Base-by-base conservation (phyloP, 2,329 filamentous ascomycete genomes). In the Cladosporium sp. region DNA sequence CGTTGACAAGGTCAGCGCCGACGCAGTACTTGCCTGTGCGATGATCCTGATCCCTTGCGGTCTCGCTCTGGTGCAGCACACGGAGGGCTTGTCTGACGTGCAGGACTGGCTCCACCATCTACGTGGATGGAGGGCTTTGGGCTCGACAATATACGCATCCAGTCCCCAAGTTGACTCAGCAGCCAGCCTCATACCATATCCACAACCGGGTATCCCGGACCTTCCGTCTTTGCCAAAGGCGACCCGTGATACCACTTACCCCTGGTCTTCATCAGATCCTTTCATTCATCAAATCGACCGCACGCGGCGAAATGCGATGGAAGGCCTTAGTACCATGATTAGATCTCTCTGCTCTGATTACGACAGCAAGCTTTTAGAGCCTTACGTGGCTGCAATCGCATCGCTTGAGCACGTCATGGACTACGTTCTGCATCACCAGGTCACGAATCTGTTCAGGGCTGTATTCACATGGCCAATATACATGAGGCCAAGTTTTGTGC, bases 391-490 rank as follows among this genome's bases (percentile, higher is more conserved):
- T 20, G 41, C 41, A 13, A 22, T 43, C 27, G 20, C n/a, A 4
- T 17, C 41, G 15, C 41, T 43, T 17, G 29, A 34, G 5, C 18
- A 22, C 12, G 29, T 34, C 15, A 17, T 43, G 41, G 29, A 43
- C 29, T 43, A 43, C 41, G 32, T 22, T 19, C 29, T 34, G 18
- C 15, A 17, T 2, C 32, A 34, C 18, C 15, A n/a, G 5, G 29
- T 43, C 27, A 2, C n/a, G 11, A 53, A 38, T 18, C 41, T 53
- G 11, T 44, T 53, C 38, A 34, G 51, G 8, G 38, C 51, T n/a
- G 12, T 53, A 22, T 49, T 27, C 32, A 50, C 34, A 15, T 53
- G 51, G 51, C 45, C 51, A 13, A 29, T 29, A 12, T n/a, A 15
- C n/a, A 19, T 50, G 17, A 22, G 45, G 18, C 15, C 32, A 7